These are phyloP conservation scores for Ophiocordyceps camponoti-saundersi DNA, from an alignment of 2,329 filamentous ascomycete species.

Conservation along the genomic window DNA sequence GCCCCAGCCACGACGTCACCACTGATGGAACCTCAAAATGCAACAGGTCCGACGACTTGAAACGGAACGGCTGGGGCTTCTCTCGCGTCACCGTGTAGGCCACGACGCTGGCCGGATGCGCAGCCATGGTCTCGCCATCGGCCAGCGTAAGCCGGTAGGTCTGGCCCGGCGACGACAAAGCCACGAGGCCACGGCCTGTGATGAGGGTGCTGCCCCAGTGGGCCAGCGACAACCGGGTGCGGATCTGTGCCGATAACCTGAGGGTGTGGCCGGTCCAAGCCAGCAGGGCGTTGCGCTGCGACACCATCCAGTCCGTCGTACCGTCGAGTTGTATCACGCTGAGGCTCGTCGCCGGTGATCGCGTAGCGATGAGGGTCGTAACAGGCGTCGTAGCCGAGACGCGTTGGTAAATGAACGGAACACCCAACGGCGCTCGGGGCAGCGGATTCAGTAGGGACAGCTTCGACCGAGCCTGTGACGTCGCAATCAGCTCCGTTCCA, in stretches of 20 bases:
- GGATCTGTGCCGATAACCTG: constrained; percentile 56
- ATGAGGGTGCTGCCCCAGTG: constrained; percentile 87
- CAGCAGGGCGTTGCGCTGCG: constrained; percentile 74
- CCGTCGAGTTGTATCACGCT: constrained; percentile 81
- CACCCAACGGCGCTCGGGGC: constrained; percentile 59
- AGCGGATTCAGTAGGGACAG: constrained; percentile 76
- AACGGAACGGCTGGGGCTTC: constrained; percentile 68
- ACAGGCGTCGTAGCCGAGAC: constrained; percentile 77
- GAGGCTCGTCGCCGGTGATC: constrained; percentile 73
- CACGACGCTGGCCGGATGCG: constrained; percentile 79
- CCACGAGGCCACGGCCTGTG: constrained; percentile 74
- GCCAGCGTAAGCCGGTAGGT: constrained; percentile 72
- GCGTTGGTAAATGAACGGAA: constrained; percentile 90
- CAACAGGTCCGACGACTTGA: constrained; percentile 58
- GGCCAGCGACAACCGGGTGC: constrained; percentile 55
- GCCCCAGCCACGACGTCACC: constrained; percentile 45
- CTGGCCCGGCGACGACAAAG: constrained; percentile 72
- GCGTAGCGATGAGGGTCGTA: constrained; percentile 76
- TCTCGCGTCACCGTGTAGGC: constrained; percentile 68
- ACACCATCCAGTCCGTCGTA: constrained; percentile 85
- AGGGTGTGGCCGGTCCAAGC: constrained; percentile 93
- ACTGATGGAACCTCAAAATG: constrained; percentile 57
- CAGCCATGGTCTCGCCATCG: constrained; percentile 76
- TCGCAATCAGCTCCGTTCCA: not conserved
- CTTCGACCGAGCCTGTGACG: constrained; percentile 66